Evolutionary conservation across 805 yeast genomes (phyloP), one percentile per base, ranked within the genome.

Genomic region (Blastobotrys robertii): DNA sequence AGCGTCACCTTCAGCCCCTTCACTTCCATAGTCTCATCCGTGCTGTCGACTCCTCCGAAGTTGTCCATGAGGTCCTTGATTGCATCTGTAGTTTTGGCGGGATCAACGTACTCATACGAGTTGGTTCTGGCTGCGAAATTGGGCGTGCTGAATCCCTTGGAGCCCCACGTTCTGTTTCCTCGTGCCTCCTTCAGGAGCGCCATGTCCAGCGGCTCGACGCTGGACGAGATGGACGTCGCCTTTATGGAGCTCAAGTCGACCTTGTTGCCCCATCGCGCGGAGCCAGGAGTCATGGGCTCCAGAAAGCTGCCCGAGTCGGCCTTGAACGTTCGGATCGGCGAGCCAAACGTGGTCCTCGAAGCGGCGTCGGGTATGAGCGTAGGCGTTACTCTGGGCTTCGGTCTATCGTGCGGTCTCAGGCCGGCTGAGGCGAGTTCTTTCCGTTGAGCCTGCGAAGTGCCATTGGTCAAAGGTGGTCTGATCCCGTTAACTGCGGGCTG

Each of bases 1-100:
- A 72, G 50, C 29, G 47, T 51, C 1, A 70, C 72, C 1, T 47
- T 50, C 15, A 72, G 52, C 2, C 76, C 76, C 11, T 57, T 53
- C 1, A 70, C 59, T 1, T 34, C 32, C 9, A 30, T 30, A 15
- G 14, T 28, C 5, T 44, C 42, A 9, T 43, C 49, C 10, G 13
- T 28, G n/a, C n/a, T n/a, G 6, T 35, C 39, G 8, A 12, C 41
- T 2, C 34, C 29, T 4, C 44, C 44, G 19, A 50, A 30, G 11
- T 30, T 38, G 12, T 45, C 46, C 15, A 53, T 30, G 3, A 53
- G 42, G 9, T 46, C 45, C 30, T 43, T 38, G n/a, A 54, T 31
- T 11, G 44, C 49, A 12, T 45, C 46, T 12, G 40, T 28, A 4
- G 52, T 33, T 15, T 42, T 34, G 9, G n/a, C 37, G 6, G 45